phyloP scores from a whole-genome alignment of 768 basidiomycete species.

The Kwoniella heveanensis region DNA sequence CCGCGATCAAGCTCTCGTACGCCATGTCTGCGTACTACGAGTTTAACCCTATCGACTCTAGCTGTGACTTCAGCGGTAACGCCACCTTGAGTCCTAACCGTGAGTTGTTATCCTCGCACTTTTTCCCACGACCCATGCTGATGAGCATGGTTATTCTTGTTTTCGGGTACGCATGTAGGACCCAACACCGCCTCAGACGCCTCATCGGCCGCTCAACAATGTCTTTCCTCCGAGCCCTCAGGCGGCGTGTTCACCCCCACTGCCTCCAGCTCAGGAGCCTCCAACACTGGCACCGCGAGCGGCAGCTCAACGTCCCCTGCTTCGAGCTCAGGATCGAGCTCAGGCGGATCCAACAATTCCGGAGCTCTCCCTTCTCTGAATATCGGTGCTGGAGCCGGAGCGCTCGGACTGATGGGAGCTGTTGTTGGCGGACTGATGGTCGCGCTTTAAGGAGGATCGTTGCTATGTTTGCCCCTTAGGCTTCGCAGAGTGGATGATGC shows the following conservation, averaged over 20 bases:
- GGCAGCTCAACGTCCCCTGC: slow-evolving; percentile 2
- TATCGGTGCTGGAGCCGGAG: background rate
- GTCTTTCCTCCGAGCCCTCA: slow-evolving; percentile 45
- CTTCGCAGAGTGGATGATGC: too few relatives aligned
- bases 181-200: slow-evolving; percentile 55
- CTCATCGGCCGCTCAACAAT: slow-evolving; percentile 44
- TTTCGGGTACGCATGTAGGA: slow-evolving; percentile 20
- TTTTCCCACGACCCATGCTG: background rate
- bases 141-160: slow-evolving; percentile 7
- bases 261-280: background rate
- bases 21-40: slow-evolving; percentile 80
- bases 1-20: slow-evolving; percentile 78
- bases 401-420: slow-evolving; percentile 2
- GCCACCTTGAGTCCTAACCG: slow-evolving; percentile 63
- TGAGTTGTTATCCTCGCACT: slow-evolving; percentile 32
- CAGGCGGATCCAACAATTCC: background rate
- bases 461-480: too few relatives aligned
- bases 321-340: background rate
- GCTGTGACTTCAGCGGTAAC: slow-evolving; percentile 83
- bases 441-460: background rate
- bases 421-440: slow-evolving; percentile 4
- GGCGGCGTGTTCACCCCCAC: slow-evolving; percentile 51
- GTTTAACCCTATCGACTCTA: slow-evolving; percentile 63
- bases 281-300: slow-evolving; percentile 3
- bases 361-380: background rate